Conservation (phyloP, 148 eudicot species). For the Spergularia marina region DNA sequence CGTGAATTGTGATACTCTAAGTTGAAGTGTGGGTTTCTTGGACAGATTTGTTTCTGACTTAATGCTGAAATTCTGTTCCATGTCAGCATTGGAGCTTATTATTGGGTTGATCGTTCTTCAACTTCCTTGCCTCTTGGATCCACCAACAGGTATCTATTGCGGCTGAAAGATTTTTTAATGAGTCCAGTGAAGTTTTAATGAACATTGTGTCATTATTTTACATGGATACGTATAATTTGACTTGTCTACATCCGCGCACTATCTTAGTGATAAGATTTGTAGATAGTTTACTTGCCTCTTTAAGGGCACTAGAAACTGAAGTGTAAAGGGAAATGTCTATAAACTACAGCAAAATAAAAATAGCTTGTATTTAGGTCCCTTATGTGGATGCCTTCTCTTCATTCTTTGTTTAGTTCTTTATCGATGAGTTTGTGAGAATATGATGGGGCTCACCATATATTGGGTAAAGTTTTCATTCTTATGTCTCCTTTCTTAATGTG, state of each 20-base stretch:
- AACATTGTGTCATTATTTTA: background rate
- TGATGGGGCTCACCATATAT: background rate
- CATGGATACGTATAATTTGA: background rate
- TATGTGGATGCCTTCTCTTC: too few species aligned
- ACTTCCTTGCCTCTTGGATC: conserved; percentile 57
- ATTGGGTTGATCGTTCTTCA: conserved; percentile 84
- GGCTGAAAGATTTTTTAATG: background rate
- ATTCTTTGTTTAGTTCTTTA: background rate
- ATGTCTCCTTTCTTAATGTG: background rate
- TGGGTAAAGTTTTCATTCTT: background rate
- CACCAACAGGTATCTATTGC: conserved; percentile 47
- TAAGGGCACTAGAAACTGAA: too few species aligned
- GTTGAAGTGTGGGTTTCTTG: background rate
- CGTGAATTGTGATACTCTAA: background rate
- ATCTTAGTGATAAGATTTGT: background rate
- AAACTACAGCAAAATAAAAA: too few species aligned
- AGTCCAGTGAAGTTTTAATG: background rate
- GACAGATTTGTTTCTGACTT: conserved; percentile 3
- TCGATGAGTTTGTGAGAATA: background rate
- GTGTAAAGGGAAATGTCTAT: too few species aligned
- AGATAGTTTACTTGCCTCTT: background rate
- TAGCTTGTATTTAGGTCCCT: too few species aligned
- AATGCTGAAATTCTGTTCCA: conserved; percentile 14
- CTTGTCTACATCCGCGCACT: background rate
- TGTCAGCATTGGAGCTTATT: conserved; percentile 81